Base-by-base conservation (phyloP, 1,284 basidiomycete genomes). In the Cerioporus squamosus region DNA sequence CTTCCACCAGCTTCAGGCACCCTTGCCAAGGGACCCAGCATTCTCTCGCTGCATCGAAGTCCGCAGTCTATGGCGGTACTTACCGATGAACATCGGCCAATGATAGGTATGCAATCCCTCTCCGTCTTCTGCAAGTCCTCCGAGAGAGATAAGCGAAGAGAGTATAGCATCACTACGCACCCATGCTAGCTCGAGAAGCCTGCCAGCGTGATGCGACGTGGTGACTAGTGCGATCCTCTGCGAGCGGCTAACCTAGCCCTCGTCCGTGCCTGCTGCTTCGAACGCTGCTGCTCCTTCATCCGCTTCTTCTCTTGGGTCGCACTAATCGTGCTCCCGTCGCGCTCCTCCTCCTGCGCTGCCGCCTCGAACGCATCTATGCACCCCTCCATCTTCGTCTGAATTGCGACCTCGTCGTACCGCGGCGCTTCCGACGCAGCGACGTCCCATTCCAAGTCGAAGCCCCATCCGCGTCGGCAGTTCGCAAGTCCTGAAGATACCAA, bases 401-500 rank as follows among this genome's bases (percentile, higher is more conserved):
- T 72, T 31, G 76, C 53, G 26, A 65, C 66, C 58, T 69, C 70
- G 48, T 77, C 75, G 47, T 78, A 71, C 44, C 68, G 66, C 44
- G 60, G 58, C 46, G 77, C 53, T 46, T 77, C 73, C 29, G 60
- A 66, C 20, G 61, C 55, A 17, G 71, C 69, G 15, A 73, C 66
- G 9, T 63, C 66, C 89, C 91, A 93, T 70, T 92, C 85, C 57
- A 93, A 83, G 73, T 93, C 91, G 67, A 93, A 91, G 47, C 91
- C 91, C 91, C 91, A 93, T 2, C 89, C 89, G 14, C 74, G 76
- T 17, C 74, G 74, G 40, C 69, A 64, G 44, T 64, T 58, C 15
- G 55, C 52, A 23, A 51, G 44, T 31, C 54, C 40, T 44, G 20
- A 38, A 7, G 36, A 44, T 20, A 47, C 33, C 29, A 57, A 36